Base-by-base conservation (phyloP, 768 basidiomycete genomes). In the Tephrocybe sp. region DNA sequence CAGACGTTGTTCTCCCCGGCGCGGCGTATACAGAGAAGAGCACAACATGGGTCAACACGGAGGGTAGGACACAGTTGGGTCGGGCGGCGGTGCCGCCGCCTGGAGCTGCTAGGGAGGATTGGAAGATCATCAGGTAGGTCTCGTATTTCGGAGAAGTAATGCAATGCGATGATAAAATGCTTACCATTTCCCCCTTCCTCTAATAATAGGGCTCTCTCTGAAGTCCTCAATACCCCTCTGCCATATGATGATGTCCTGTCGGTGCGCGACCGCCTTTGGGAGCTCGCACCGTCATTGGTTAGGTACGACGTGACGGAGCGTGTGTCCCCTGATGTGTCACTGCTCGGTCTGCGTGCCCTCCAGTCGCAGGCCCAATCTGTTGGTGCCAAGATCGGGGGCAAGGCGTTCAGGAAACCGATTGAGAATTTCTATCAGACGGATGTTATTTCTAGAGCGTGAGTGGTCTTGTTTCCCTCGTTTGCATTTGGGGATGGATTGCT, bases 351-450 rank as follows among this genome's bases (percentile, higher is more conserved):
- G 10, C 79, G 78, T 59, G 66, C 72, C 0, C 65, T 96, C 7
- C 76, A 78, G 6, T 76, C 77, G 10, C 69, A 69, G 7, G 62
- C 71, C 41, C 82, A 84, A 16, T 30, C 16, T 7, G 70, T 72
- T 20, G 72, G 72, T 3, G 76, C 78, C 30, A 86, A 84, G 67
- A 75, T 78, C 40, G 70, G 76, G n/a, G 77, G 81, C 16, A 68
- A 68, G 36, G 72, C 81, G 16, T 84, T 97, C 70, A 77, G 75
- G 68, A 89, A 86, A 69, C 89, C 93, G 0, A 87, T 99, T 57
- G 59, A 71, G 45, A 97, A 97, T 73, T 98, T 98, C 72, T 99
- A 98, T 72, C 86, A 92, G 70, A 98, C 96, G 9, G 96, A 98
- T 68, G 83, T 90, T 22, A 92, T 98, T 65, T 94, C 92, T 39